Conservation (phyloP, 2,329 filamentous ascomycete species). For the Blastomyces silverae region DNA sequence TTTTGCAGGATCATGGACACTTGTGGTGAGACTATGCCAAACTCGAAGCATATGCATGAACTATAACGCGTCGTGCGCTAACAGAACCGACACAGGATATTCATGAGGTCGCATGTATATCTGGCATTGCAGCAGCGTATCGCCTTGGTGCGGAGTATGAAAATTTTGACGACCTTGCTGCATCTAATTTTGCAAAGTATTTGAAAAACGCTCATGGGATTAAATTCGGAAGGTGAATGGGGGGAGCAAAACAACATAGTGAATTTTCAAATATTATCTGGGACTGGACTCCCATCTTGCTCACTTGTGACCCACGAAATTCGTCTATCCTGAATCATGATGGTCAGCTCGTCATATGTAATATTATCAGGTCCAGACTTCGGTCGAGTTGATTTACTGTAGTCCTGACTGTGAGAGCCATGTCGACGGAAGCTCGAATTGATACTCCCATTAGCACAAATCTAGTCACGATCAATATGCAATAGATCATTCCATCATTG, state of each 20-base stretch:
- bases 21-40: constrained; percentile 49
- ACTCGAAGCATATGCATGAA: background rate
- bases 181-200: constrained; percentile 32
- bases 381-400: background rate
- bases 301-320: background rate
- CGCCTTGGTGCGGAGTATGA: constrained; percentile 59
- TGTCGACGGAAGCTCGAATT: background rate
- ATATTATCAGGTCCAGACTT: background rate
- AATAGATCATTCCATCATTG: constrained; percentile 1
- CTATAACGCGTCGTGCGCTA: background rate
- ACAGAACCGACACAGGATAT: constrained; percentile 33
- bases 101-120: constrained; percentile 64
- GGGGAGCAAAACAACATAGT: background rate
- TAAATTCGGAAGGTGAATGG: constrained; percentile 9
- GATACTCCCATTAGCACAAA: too few species aligned
- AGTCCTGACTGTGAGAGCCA: too few species aligned
- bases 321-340: background rate
- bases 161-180: constrained; percentile 30
- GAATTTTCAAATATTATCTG: background rate
- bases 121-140: constrained; percentile 64
- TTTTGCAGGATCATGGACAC: constrained; percentile 62
- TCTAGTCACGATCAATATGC: background rate
- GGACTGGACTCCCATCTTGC: background rate
- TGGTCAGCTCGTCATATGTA: background rate
- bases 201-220: constrained; percentile 21